Evolutionary conservation across 345 rosid genomes (phyloP).

Genomic region (Eucalyptus pumila): DNA sequence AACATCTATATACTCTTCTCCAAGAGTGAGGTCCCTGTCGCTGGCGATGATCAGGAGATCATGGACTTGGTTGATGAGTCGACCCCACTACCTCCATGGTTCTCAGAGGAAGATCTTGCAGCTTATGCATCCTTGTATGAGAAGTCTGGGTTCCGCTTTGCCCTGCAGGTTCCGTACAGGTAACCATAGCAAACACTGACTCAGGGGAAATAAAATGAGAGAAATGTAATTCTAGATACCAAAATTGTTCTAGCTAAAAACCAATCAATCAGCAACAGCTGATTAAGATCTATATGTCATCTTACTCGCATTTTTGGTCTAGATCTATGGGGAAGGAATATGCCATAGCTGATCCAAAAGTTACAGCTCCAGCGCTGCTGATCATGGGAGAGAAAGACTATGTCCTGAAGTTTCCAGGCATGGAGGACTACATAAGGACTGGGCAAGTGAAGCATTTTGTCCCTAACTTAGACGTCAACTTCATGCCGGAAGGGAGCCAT

Average conservation of each 20-base stretch:
- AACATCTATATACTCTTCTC: conserved; percentile 36
- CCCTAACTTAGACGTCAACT: conserved; percentile 14
- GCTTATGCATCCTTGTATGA: conserved; percentile 24
- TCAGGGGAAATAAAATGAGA: neutral
- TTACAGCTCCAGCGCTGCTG: conserved; percentile 11
- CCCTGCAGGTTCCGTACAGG: conserved; percentile 39
- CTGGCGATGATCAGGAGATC: conserved; percentile 26
- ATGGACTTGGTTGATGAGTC: conserved; percentile 46
- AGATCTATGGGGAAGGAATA: neutral
- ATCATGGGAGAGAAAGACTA: conserved; percentile 29
- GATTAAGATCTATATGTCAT: neutral
- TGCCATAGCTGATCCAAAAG: conserved; percentile 2
- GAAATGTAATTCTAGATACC: neutral
- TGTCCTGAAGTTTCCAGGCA: conserved; percentile 5
- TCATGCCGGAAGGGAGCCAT: conserved; percentile 19
- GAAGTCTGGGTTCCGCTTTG: conserved; percentile 25
- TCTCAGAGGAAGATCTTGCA: conserved; percentile 28
- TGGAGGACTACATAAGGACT: conserved; percentile 14
- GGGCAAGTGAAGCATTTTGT: conserved; percentile 19
- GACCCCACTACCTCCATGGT: conserved; percentile 31
- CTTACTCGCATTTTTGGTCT: neutral
- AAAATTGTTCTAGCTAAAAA: neutral
- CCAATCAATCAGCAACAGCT: neutral
- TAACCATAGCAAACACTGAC: neutral
- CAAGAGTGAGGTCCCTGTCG: conserved; percentile 10